Conservation (phyloP, 78 protist species). For the Dictyostelium brefeldianum region DNA sequence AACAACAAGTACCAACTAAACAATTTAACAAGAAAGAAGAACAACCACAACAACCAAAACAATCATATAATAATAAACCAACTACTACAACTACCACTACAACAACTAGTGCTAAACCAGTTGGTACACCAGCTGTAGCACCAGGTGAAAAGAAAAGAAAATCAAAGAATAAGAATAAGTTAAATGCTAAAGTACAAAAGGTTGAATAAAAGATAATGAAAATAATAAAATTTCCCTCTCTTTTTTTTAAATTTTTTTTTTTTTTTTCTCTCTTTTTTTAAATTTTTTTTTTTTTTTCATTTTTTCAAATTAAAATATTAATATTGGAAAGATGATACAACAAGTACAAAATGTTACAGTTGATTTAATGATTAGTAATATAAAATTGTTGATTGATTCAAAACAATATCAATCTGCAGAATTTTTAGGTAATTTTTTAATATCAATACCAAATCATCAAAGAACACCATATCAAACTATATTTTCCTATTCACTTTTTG, state of each 20-base stretch:
- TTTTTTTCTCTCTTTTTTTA: background rate
- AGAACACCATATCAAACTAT: background rate
- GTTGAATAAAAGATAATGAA: background rate
- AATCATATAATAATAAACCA: conserved; percentile 3
- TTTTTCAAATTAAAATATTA: background rate
- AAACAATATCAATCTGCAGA: conserved; percentile 70
- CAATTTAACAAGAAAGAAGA: conserved; percentile 14
- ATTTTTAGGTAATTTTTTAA: conserved; percentile 58
- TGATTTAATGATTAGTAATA: conserved; percentile 54
- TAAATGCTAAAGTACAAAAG: background rate
- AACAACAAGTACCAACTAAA: background rate
- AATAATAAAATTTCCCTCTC: background rate
- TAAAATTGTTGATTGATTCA: conserved; percentile 39
- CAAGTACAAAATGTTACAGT: conserved; percentile 31
- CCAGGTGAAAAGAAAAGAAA: conserved; percentile 51
- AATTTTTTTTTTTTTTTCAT: background rate
- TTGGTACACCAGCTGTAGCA: background rate
- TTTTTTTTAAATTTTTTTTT: background rate
- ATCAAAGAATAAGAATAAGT: conserved; percentile 48
- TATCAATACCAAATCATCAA: conserved; percentile 28
- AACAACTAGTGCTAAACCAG: background rate
- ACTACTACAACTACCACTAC: background rate
- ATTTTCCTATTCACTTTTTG: conserved; percentile 32
- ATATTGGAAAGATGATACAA: background rate
- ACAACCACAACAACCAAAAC: background rate